Evolutionary conservation across 768 basidiomycete genomes (phyloP), one percentile per base, ranked within the genome.

Genomic region (Clavulina sp.): DNA sequence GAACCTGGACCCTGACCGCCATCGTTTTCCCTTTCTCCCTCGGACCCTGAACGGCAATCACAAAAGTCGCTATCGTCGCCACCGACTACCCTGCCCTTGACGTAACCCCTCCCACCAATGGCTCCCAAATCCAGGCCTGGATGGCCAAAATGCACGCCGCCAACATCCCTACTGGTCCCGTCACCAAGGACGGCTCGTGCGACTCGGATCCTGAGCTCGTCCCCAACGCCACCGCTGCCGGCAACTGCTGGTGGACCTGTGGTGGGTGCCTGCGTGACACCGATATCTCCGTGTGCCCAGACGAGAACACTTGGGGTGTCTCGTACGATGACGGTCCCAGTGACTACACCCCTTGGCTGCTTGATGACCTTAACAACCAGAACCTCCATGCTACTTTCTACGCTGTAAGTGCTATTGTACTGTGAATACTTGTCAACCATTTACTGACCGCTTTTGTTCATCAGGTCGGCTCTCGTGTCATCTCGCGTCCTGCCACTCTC

Each of bases 211-310:
- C 79, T 23, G 62, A 59, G 4, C 58, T 59, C 34, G 62, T 59
- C 5, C 49, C 52, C 9, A 59, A 61, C 3, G 76, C 74, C 3
- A 67, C 73, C 0, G 63, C 80, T 41, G 75, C 79, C 31, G 66
- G 73, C 41, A 76, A 76, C 57, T 86, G 86, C 41, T 92, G 87
- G 87, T 92, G 87, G 87, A 84, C 88, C 28, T 92, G 87, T 59
- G 83, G 85, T 59, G 80, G 80, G 7, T 70, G 69, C 58, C 78
- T 78, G 13, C 71, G 80, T 5, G 52, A 57, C 44, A 72, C 70
- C 16, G 76, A 88, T 62, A 78, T 88, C 57, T 70, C 73, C 36
- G 62, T 72, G 7, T 88, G 84, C 62, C 80, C 81, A 2, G 69
- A 71, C 56, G 77, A 78, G 62, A 52, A 71, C 54, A 80, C 76